phyloP scores from a whole-genome alignment of 1,139 yeast genomes.

The Candida glucosophila region DNA sequence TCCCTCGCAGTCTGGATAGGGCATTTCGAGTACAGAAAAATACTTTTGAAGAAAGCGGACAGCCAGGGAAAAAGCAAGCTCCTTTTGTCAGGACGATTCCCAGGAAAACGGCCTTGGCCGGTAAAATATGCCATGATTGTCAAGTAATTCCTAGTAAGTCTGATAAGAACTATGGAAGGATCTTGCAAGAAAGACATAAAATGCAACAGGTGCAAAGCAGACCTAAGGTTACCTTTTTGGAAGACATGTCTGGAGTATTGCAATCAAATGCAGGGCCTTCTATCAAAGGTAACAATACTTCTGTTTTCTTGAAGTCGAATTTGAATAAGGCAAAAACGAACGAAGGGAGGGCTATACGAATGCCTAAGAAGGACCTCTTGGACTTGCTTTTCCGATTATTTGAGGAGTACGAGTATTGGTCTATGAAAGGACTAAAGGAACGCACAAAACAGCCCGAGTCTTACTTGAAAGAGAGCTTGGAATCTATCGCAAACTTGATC shows the following conservation, averaged over 20 bases:
- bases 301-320: constrained; percentile 45
- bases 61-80: constrained; percentile 35
- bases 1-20: constrained; percentile 11
- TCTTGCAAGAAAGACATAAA: constrained; percentile 39
- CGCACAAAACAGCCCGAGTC: constrained; percentile 95
- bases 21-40: constrained; percentile 22
- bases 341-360: constrained; percentile 90
- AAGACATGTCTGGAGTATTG: constrained; percentile 80
- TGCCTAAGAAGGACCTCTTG: constrained; percentile 87
- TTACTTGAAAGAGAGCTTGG: constrained; percentile 83
- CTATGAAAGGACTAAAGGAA: constrained; percentile 87
- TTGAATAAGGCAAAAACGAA: constrained; percentile 28
- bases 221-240: constrained; percentile 72
- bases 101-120: constrained; percentile 75
- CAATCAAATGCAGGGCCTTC: constrained; percentile 83
- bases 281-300: constrained; percentile 57
- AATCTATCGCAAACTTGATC: constrained; percentile 79
- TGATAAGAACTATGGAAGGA: constrained; percentile 59
- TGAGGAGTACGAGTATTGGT: constrained; percentile 96
- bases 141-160: constrained; percentile 71
- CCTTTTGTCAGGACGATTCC: constrained; percentile 79
- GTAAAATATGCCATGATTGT: constrained; percentile 89
- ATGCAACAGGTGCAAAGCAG: constrained; percentile 35
- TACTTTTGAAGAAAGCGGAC: constrained; percentile 13
- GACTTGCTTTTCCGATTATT: constrained; percentile 82